These are phyloP conservation scores for Lasiosphaeria ovina DNA, from an alignment of 495 filamentous ascomycete species.

Conservation along the genomic window DNA sequence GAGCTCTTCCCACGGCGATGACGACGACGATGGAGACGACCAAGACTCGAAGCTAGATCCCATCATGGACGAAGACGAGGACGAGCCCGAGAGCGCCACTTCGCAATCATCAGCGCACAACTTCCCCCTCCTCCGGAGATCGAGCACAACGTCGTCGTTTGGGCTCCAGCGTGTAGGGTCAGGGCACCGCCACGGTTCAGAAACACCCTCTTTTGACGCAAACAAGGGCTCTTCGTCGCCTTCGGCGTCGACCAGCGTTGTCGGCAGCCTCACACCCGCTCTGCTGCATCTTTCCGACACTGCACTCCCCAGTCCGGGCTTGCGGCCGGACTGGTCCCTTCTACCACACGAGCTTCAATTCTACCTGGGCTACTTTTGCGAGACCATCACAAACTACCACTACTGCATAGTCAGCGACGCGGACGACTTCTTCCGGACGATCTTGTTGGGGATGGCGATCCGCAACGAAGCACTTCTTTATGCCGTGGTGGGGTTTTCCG, in stretches of 20 bases:
- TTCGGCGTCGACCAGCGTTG: conserved; percentile 42
- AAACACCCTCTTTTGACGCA: conserved; percentile 50
- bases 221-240: conserved; percentile 52
- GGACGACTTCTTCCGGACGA: conserved; percentile 68
- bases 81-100: conserved; percentile 39
- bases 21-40: conserved; percentile 54
- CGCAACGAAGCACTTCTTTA: conserved; percentile 81
- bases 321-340: conserved; percentile 46
- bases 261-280: conserved; percentile 31
- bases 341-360: conserved; percentile 68
- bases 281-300: conserved; percentile 28
- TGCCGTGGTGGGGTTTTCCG: conserved; percentile 85
- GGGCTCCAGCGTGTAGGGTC: conserved; percentile 30
- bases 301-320: conserved; percentile 17
- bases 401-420: conserved; percentile 71
- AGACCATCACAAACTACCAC: conserved; percentile 73
- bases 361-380: conserved; percentile 74
- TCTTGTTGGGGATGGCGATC: conserved; percentile 67
- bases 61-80: conserved; percentile 67
- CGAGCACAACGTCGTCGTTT: conserved; percentile 44
- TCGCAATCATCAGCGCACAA: conserved; percentile 35
- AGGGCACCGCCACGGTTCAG: conserved; percentile 42
- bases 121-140: conserved; percentile 40
- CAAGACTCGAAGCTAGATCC: conserved; percentile 53
- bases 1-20: conserved; percentile 51